Conservation (phyloP, 768 basidiomycete genomes). For the Fomitopsis serialis region DNA sequence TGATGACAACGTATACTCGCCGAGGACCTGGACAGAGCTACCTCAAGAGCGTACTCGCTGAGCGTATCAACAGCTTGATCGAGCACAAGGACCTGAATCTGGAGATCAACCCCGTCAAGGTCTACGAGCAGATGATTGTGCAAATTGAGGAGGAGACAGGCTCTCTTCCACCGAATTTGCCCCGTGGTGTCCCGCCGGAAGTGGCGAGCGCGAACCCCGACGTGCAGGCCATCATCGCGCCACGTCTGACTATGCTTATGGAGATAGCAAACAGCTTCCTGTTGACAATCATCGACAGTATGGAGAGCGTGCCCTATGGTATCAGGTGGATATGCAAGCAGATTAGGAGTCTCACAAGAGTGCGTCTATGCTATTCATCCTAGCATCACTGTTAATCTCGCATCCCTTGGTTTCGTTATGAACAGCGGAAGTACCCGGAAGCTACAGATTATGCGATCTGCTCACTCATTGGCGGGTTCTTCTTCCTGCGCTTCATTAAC, state of each 20-base stretch:
- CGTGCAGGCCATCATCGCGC: constrained; percentile 97
- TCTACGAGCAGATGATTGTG: constrained; percentile 99
- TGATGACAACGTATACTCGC: constrained; percentile 99
- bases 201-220: constrained; percentile 91
- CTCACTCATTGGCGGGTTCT: constrained; percentile 98
- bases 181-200: constrained; percentile 91
- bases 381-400: constrained; percentile 1
- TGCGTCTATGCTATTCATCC: not conserved
- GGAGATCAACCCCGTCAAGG: constrained; percentile 99
- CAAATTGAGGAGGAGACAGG: constrained; percentile 99
- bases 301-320: constrained; percentile 98
- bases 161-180: constrained; percentile 82
- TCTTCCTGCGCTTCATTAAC: constrained; percentile 99
- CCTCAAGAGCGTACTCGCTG: constrained; percentile 94
- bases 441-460: constrained; percentile 98
- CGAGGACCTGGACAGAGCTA: constrained; percentile 98
- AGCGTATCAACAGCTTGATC: constrained; percentile 96
- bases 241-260: constrained; percentile 97
- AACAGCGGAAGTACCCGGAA: constrained; percentile 95
- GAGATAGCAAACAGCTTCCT: constrained; percentile 99
- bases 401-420: not conserved
- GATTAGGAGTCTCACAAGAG: constrained; percentile 60
- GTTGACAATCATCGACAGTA: constrained; percentile 94
- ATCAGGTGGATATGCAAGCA: constrained; percentile 99
- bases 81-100: constrained; percentile 99